Base-by-base conservation (phyloP, 495 filamentous ascomycete species). In the Daldinia childiae region DNA sequence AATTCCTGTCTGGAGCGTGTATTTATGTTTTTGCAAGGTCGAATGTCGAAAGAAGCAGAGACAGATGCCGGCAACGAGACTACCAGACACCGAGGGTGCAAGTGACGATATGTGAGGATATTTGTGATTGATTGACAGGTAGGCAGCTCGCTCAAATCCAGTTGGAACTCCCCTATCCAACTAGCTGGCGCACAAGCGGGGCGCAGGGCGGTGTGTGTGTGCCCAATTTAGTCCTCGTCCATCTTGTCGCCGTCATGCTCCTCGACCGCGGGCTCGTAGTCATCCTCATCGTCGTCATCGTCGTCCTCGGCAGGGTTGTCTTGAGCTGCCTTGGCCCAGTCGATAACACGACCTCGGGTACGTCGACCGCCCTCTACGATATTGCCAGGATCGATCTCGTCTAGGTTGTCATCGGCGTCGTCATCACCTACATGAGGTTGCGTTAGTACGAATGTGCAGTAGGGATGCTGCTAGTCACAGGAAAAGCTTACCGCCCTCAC, bases 311-410 rank as follows among this genome's bases (percentile, higher is more conserved):
- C 84, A 12, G 89, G 90, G 58, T 86, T 84, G 77, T 89, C 86
- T 73, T 88, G 80, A n/a, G 90, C 91, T 9, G 92, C 92, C 79
- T 93, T 91, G 71, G 89, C 90, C 78, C 90, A 96, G 83, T 97
- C 90, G 70, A 96, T 93, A 77, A 91, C 91, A 48, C 81, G 82
- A 71, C 92, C 91, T 72, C 95, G 94, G 41, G 95, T 99, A 79
- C 95, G 94, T 45, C 90, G 87, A 76, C 91, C 91, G 64, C 81
- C 84, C 8, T 68, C 54, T 76, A 98, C 89, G 82, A 98, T 97
- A 85, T 98, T 98, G 71, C 87, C 86, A 39, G 87, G 80, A 77
- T 96, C 93, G 79, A 98, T 96, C 79, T 93, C 94, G 78, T 94
- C 92, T 83, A 97, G 89, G 80, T 92, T 90, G 74, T 95, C 93